Evolutionary conservation across 2,329 filamentous ascomycete genomes (phyloP).

Genomic region (Colletotrichum coccodes): DNA sequence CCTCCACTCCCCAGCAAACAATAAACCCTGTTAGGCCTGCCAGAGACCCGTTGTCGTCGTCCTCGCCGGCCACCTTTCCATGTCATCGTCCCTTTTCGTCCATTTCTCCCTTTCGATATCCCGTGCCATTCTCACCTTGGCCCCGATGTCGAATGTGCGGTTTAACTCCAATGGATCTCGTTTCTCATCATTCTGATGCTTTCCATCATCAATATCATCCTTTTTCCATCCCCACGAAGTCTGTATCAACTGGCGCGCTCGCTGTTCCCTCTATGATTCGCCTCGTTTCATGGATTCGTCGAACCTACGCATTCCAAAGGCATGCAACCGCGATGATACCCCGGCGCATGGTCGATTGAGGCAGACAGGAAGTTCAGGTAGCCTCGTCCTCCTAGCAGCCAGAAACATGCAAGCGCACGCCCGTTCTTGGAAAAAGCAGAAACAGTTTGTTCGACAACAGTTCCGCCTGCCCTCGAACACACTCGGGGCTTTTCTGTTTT

Average conservation of each 20-base stretch:
- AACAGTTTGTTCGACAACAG: neutral
- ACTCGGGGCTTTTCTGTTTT: slow-evolving; percentile 27
- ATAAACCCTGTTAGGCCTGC: slow-evolving; percentile 22
- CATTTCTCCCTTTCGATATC: slow-evolving; percentile 6
- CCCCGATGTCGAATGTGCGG: neutral
- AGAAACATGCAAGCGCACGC: neutral
- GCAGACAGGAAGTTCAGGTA: neutral
- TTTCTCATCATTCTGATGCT: neutral
- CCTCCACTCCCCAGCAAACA: slow-evolving; percentile 34
- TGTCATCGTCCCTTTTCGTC: slow-evolving; percentile 20
- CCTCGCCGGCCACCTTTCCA: slow-evolving; percentile 5
- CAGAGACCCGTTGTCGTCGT: slow-evolving; percentile 16
- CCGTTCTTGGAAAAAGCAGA: neutral
- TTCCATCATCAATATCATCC: neutral
- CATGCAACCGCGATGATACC: neutral
- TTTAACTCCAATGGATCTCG: neutral
- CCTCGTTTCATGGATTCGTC: neutral
- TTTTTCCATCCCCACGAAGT: neutral
- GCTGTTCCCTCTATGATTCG: neutral
- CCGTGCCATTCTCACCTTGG: neutral
- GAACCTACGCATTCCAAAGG: neutral
- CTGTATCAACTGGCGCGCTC: neutral
- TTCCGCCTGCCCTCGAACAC: slow-evolving; percentile 1
- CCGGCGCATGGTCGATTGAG: neutral
- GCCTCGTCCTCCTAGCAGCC: neutral